Base-by-base conservation (phyloP, 495 filamentous ascomycete genomes). In the Pseudoneurospora amorphoporcata region DNA sequence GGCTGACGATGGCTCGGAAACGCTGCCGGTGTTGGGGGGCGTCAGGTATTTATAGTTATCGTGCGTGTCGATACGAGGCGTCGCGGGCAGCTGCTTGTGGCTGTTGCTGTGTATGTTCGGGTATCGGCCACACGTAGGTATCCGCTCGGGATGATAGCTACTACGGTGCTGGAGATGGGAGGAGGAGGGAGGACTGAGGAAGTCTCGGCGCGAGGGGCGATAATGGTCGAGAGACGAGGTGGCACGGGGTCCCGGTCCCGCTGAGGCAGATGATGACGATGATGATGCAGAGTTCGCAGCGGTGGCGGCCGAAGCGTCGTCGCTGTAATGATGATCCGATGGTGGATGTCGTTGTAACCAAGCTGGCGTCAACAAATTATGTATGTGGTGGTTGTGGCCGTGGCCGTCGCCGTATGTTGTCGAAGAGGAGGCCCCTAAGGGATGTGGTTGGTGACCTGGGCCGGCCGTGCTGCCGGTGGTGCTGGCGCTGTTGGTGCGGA, bases 81-180 rank as follows among this genome's bases (percentile, higher is more conserved):
- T 78, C 17, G 77, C 77, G n/a, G 80, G 80, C 29, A 80, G 73
- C 61, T 83, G 79, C 75, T 79, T 82, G 74, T 80, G 77, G 58
- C 78, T 75, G 73, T 80, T 79, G 35, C 35, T 5, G 32, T 65
- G 53, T 37, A 8, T 2, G 14, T 8, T 65, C 29, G 53, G 53
- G 74, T 81, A 79, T 68, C 70, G 73, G 68, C 45, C 68, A 10
- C 74, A 71, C 29, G 78, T 70, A 71, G 76, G 69, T 76, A 77
- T 79, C 68, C 79, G 75, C 9, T 81, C 80, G 69, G 72, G 76
- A 38, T 69, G 68, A 39, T 70, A 70, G 19, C 75, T 74, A 65
- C 74, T 75, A 53, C 73, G 76, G 58, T 69, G 42, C 39, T 73
- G 72, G 38, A 71, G 68, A 19, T 75, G 70, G 73, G 70, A 39